Base-by-base conservation (phyloP, 2,329 filamentous ascomycete species). In the Fusarium agapanthi region DNA sequence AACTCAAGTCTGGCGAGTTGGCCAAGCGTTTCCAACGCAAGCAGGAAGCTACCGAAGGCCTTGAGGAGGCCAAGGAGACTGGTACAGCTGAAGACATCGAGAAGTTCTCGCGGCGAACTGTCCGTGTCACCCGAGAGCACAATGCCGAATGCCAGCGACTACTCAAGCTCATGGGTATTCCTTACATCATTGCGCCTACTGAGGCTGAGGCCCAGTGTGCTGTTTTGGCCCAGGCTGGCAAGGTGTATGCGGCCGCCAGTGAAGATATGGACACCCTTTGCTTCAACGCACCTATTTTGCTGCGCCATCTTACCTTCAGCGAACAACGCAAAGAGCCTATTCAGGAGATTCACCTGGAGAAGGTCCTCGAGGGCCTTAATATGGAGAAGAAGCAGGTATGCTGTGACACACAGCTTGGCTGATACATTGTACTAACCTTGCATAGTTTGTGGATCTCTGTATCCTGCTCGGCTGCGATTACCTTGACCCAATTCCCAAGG, bases 221-320 rank as follows among this genome's bases (percentile, higher is more conserved):
- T 7, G 92, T 92, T 44, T 87, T 99, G 69, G 96, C 96, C 2
- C 88, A 92, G 69, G 95, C 93, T 10, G 95, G 95, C 41, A 98
- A 98, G 84, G 96, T 99, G 57, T 99, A 97, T 81, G 96, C 95
- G 7, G 96, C 96, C 26, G 96, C 96, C 6, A 97, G 93, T 73
- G 96, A 99, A 84, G 96, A 99, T 83, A 99, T 99, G 96, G 96
- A 99, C 80, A 99, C 96, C 0, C 86, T 99, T 61, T 98, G 95
- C 79, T 99, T 99, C 82, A 91, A 98, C 78, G 88, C 95, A 57
- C 96, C 96, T 1, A 95, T 99, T 66, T 85, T 99, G 51, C 85
- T 99, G 72, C 89, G 96, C 55, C 95, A 99, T 83, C 88, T 99
- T 72, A 99, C 96, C 5, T 98, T 98, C 82, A 97, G 94, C 80